Percentiles rank a stretch among this genome's conserved stretches.
Conservation (phyloP, 768 basidiomycete genomes). For the Leccinum ochraceum region DNA sequence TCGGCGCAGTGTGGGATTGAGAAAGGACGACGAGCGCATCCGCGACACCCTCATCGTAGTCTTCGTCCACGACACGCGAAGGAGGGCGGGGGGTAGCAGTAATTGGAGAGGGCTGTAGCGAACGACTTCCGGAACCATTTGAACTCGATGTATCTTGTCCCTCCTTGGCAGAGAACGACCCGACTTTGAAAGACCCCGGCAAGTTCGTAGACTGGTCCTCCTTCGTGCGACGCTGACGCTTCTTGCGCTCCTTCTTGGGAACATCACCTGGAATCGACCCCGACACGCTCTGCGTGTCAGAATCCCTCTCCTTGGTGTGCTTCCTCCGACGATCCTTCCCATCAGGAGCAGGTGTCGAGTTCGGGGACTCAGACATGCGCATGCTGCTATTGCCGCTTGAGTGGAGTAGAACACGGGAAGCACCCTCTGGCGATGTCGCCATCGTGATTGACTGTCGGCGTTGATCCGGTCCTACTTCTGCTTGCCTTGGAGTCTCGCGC, state of each 20-base stretch:
- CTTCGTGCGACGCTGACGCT: constrained; percentile 44
- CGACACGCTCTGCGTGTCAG: constrained; percentile 34
- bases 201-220: constrained; percentile 41
- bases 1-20: constrained; percentile 39
- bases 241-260: constrained; percentile 60
- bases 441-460: constrained; percentile 40
- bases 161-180: constrained; percentile 40
- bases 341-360: constrained; percentile 42
- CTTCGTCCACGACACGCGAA: constrained; percentile 78
- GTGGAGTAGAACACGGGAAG: constrained; percentile 31
- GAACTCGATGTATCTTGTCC: constrained; percentile 68
- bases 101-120: constrained; percentile 73
- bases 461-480: constrained; percentile 34
- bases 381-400: constrained; percentile 30
- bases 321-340: constrained; percentile 48
- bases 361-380: constrained; percentile 65
- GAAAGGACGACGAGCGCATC: constrained; percentile 77
- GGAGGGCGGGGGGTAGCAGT: constrained; percentile 60
- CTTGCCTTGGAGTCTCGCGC: constrained; percentile 41
- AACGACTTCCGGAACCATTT: constrained; percentile 59
- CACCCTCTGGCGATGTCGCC: constrained; percentile 48
- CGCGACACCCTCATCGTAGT: constrained; percentile 92
- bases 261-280: constrained; percentile 38
- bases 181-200: constrained; percentile 36
- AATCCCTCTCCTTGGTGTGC: constrained; percentile 51